Evolutionary conservation across 202 grass and related monocot genomes (phyloP), one percentile per base, ranked within the genome.

Genomic region (Schoenoplectus triqueter): DNA sequence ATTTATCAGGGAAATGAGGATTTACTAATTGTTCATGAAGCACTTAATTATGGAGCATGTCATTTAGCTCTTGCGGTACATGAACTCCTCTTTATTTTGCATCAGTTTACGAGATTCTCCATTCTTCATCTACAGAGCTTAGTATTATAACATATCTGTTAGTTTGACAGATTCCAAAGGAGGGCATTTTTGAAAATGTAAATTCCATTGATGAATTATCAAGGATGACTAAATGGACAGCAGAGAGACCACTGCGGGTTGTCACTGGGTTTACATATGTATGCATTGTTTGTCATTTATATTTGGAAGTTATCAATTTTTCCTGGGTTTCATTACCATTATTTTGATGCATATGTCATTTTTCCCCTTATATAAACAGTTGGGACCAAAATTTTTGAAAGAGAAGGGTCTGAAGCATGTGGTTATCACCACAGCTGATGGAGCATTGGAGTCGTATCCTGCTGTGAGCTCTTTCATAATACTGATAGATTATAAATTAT

Each of bases 241-340:
- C 86, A 82, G 87, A 96, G 63, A 90, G 90, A 83, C 96, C 93
- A 57, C 10, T 99, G 40, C 91, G 90, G 31, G 89, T 99, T 48
- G 96, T 94, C 85, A 96, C 96, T 86, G 93, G 93, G 88, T 99
- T 99, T 87, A 89, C 88, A 91, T 89, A 96, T 60, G 96, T 99
- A 94, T 73, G 78, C 7, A 84, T 64, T 1, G 21, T 64, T 85
- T 77, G 56, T 46, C 54, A 82, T 66, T 40, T 85, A 75, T 80
- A 72, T 86, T 68, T 89, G 41, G 11, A 68, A 60, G 1, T 13
- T 14, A 10, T 62, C 21, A 0, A 0, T 46, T 11, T 21, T 60
- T 46, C 3, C 10, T 64, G 11, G 14, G 70, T 80, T 19, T 72
- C 5, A 41, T 18, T 82, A 2, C 19, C 69, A 77, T 85, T 46